Evolutionary conservation across 83 land plant species (phyloP).

Genomic region (Picea engelmannii): DNA sequence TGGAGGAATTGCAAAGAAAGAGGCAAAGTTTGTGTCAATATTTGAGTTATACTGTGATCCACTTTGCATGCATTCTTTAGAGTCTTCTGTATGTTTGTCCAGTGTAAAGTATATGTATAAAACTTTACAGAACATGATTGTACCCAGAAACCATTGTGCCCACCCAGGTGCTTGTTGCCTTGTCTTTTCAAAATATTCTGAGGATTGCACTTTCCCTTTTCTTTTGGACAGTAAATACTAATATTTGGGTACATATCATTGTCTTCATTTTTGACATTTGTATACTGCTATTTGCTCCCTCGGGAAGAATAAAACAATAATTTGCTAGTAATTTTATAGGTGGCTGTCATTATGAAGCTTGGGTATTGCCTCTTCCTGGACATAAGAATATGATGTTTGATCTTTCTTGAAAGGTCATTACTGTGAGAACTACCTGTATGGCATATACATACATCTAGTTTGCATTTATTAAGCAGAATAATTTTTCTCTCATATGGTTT

Average conservation of each 20-base stretch:
- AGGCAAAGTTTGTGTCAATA: neutral
- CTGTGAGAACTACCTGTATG: neutral
- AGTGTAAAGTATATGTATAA: neutral
- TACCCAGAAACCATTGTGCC: neutral
- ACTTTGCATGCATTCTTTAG: neutral
- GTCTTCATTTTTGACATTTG: neutral
- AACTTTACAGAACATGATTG: neutral
- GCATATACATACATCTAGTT: too few species aligned
- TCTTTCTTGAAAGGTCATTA: neutral
- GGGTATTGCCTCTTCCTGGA: neutral
- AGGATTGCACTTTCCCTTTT: too few species aligned
- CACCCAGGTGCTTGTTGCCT: neutral
- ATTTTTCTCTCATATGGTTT: neutral
- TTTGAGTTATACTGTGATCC: neutral
- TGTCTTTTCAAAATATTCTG: neutral
- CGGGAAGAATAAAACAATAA: neutral
- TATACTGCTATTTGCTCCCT: neutral
- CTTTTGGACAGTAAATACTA: too few species aligned
- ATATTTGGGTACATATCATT: neutral
- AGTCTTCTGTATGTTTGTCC: neutral
- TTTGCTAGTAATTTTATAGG: neutral
- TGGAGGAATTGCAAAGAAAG: conserved; percentile 4
- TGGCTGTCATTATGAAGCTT: neutral
- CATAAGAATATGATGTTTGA: neutral
- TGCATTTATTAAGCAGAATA: too few species aligned